Conservation (phyloP, 805 yeast species). For the Hanseniaspora osmophila region DNA sequence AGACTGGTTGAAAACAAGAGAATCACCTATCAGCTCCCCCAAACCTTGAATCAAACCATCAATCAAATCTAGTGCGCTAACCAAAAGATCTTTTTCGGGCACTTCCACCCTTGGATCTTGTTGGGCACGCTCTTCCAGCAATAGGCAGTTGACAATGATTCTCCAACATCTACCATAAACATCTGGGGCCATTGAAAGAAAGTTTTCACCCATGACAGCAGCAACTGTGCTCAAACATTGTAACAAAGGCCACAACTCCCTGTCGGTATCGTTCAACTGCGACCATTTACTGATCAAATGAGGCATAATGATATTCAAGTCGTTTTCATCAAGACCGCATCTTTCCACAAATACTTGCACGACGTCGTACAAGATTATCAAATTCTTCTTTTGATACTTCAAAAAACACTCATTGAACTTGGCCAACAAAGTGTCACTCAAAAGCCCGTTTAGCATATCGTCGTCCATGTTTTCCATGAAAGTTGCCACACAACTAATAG, state of each 20-base stretch:
- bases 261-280: slow-evolving; percentile 56
- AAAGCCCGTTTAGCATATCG: slow-evolving; percentile 42
- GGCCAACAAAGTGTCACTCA: slow-evolving; percentile 47
- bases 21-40: slow-evolving; percentile 43
- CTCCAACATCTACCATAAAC: slow-evolving; percentile 68
- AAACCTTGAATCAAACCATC: slow-evolving; percentile 92
- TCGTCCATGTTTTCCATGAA: slow-evolving; percentile 68
- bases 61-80: slow-evolving; percentile 75
- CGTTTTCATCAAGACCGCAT: slow-evolving; percentile 40
- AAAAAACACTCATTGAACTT: slow-evolving; percentile 64
- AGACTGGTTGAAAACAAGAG: slow-evolving; percentile 24
- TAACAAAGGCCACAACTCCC: slow-evolving; percentile 77
- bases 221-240: slow-evolving; percentile 91
- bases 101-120: slow-evolving; percentile 51
- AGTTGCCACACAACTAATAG: slow-evolving; percentile 73
- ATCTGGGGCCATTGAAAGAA: slow-evolving; percentile 80
- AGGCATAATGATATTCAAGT: slow-evolving; percentile 54
- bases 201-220: slow-evolving; percentile 67
- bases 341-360: slow-evolving; percentile 73
- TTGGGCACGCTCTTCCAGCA: slow-evolving; percentile 46
- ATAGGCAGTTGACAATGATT: slow-evolving; percentile 55
- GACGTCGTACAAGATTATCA: slow-evolving; percentile 76
- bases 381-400: slow-evolving; percentile 67
- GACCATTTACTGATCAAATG: slow-evolving; percentile 80
- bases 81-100: slow-evolving; percentile 82